Evolutionary conservation across 352 stramenopile genomes (phyloP), one percentile per base, ranked within the genome.

Genomic region (Phytophthora hibernalis): DNA sequence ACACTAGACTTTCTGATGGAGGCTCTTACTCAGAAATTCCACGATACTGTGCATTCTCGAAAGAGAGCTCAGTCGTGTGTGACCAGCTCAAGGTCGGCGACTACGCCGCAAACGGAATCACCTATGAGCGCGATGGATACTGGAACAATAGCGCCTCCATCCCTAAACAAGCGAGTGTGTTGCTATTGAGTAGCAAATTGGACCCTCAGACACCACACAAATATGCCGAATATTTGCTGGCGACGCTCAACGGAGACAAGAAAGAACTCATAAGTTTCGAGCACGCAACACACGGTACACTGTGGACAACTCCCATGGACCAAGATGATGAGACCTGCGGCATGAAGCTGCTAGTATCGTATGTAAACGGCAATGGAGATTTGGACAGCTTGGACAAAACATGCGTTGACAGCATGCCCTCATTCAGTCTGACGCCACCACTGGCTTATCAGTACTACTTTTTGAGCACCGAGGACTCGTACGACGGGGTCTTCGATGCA

Each of bases 11-110:
- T 5, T 61, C 52, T 13, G 74, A 64, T 37, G 74, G 69, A 30
- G 73, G 60, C 21, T 54, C 38, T 0, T 72, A 75, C 16, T 26
- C 31, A 2, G 51, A 67, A 1, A 63, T 83, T 13, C 62, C 74
- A 8, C 58, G 59, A 11, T 93, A 88, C 60, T 91, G 82, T 37
- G 71, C 75, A 5, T 89, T 86, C 58, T 76, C 74, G 7, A 82
- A 85, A 49, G 76, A 87, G 16, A 57, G 53, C 0, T 82, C 73
- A 22, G 9, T 56, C 7, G 58, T 70, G 1, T 89, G 79, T 42
- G 24, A 70, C 13, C 26, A 68, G n/a, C 37, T 70, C 20, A 33
- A 55, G 8, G 48, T 74, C 10, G 56, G 31, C 3, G 57, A 53
- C n/a, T 83, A 82, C 61, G 35, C 58, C 1, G 58, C 45, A 2